Evolutionary conservation across 805 yeast species (phyloP), one percentile per base, ranked within the genome.

Genomic region (Geotrichum ghanense): DNA sequence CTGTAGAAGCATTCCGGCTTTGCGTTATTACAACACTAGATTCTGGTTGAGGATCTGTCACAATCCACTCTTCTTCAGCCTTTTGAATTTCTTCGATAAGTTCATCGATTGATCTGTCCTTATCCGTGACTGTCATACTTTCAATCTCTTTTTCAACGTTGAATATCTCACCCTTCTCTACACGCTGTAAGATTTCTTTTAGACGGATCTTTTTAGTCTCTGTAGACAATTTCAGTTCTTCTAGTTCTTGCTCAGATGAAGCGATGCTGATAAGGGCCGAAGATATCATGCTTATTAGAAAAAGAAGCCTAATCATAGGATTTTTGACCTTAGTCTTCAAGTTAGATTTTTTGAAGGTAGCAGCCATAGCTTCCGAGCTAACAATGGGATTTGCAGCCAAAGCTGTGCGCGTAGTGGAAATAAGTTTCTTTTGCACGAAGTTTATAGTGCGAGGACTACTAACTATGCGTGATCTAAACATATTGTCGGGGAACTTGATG

Each of bases 211-310:
- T 58, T 54, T 70, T 72, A 26, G 71, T 51, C 2, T 51, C 41
- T 50, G 69, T 65, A 12, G 69, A 57, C 35, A 66, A 57, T 21
- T 67, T 70, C 53, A 73, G 51, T 20, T 68, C 72, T 4, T 67
- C 67, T 23, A 60, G 57, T 12, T 63, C 62, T 34, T 70, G 65
- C 45, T 72, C 67, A 24, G 65, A 60, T 34, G 68, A 66, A 45
- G 70, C 70, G 19, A 74, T 67, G 54, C 71, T 69, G 50, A 72
- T 67, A 6, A 75, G 61, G 53, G 73, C 68, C 0, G 77, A 70
- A 1, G 76, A 71, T 39, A 73, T 69, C 10, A 72, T 53, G 3
- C 75, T 64, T 2, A 73, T 59, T 21, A 72, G 65, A 9, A 71
- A 43, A 3, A 68, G 57, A 14, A 75, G 68, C 39, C 71, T 66